phyloP scores from a whole-genome alignment of 2,329 filamentous ascomycete genomes.

The Aspergillus latus region DNA sequence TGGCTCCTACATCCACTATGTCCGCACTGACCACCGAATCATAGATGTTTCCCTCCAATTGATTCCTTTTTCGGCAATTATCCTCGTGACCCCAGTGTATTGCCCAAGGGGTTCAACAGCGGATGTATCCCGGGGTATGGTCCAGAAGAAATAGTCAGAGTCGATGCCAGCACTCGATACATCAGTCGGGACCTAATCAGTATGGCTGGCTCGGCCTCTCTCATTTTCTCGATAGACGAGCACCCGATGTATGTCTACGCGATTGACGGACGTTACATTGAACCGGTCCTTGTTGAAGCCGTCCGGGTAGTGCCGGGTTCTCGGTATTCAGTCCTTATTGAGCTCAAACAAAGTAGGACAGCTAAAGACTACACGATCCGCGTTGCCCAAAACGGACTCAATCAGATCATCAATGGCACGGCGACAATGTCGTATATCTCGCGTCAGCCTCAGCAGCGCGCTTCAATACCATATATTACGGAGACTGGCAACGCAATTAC shows the following conservation, averaged over 20 bases:
- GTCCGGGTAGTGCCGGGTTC: constrained; percentile 38
- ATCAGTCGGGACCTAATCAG: constrained; percentile 42
- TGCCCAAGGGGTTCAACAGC: constrained; percentile 24
- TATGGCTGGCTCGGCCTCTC: constrained; percentile 31
- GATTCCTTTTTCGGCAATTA: constrained; percentile 20
- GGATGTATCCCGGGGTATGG: constrained; percentile 29
- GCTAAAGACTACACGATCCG: constrained; percentile 57
- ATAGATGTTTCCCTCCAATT: constrained; percentile 28
- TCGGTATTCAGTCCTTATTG: constrained; percentile 44
- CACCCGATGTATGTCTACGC: constrained; percentile 49
- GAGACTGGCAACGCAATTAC: constrained; percentile 49
- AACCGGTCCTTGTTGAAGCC: constrained; percentile 41
- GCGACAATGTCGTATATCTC: constrained; percentile 50
- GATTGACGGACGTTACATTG: constrained; percentile 46
- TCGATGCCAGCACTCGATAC: constrained; percentile 36
- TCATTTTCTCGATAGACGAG: constrained; percentile 46
- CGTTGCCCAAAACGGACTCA: constrained; percentile 48
- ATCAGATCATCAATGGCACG: constrained; percentile 57
- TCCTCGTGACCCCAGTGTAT: constrained; percentile 19
- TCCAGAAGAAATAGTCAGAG: constrained; percentile 29
- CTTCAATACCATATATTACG: constrained; percentile 49
- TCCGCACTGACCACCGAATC: neutral
- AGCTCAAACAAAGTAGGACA: constrained; percentile 46
- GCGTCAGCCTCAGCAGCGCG: constrained; percentile 19
- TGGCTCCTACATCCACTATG: neutral